These are phyloP conservation scores for Reticulascus tulasneorum DNA, from an alignment of 2,329 filamentous ascomycete genomes.

Conservation along the genomic window DNA sequence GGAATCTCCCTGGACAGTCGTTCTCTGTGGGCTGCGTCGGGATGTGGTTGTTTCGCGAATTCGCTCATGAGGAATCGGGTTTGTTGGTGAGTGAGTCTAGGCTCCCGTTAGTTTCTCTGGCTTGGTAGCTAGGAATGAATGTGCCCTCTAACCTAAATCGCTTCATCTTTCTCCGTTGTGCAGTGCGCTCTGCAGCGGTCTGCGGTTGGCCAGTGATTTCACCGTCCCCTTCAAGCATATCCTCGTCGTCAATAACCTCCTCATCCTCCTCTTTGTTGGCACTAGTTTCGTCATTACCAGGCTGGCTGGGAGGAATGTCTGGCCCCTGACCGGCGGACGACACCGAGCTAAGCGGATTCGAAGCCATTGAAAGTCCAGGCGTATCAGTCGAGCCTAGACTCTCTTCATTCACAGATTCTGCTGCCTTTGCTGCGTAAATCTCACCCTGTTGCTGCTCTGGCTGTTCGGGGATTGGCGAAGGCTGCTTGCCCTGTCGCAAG, in stretches of 20 bases:
- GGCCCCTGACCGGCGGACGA: conserved; percentile 30
- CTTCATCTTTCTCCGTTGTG: conserved; percentile 67
- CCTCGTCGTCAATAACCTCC: conserved; percentile 53
- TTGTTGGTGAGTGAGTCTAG: conserved; percentile 88
- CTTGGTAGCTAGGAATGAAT: not conserved
- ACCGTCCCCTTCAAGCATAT: conserved; percentile 47
- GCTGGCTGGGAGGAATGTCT: conserved; percentile 27
- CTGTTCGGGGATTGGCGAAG: conserved; percentile 33
- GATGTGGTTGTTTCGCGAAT: conserved; percentile 90
- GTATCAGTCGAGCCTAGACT: conserved; percentile 35
- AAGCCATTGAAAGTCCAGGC: conserved; percentile 32
- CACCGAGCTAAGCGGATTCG: conserved; percentile 31
- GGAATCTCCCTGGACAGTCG: conserved; percentile 85
- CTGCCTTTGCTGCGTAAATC: conserved; percentile 31
- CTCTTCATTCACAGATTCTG: conserved; percentile 34
- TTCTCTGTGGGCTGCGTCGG: conserved; percentile 86
- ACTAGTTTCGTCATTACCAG: conserved; percentile 30
- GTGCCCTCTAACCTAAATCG: conserved; percentile 61
- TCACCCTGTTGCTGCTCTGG: conserved; percentile 17
- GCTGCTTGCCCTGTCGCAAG: conserved; percentile 35
- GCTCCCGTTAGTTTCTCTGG: conserved; percentile 26
- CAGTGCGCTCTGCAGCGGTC: conserved; percentile 54
- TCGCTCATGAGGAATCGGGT: conserved; percentile 98
- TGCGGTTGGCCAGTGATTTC: conserved; percentile 40
- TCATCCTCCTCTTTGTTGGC: conserved; percentile 45